These are phyloP conservation scores for Penicillium goetzii DNA, from an alignment of 495 filamentous ascomycete genomes.

Conservation along the genomic window DNA sequence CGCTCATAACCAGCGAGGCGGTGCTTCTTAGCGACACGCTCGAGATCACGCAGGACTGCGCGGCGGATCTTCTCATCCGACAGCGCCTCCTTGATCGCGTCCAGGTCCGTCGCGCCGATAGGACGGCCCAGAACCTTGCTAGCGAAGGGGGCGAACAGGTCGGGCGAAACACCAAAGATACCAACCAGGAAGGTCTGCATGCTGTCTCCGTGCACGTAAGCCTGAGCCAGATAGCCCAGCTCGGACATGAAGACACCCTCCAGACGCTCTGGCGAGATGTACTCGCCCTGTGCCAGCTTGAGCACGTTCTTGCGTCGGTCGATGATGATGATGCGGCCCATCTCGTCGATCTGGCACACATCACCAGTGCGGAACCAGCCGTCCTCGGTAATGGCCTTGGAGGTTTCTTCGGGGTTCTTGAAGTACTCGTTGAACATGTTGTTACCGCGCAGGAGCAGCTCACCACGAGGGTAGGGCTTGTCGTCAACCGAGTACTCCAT, in stretches of 20 bases:
- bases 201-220: conserved; percentile 90
- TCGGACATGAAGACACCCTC: conserved; percentile 91
- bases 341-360: conserved; percentile 78
- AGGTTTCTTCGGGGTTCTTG: conserved; percentile 84
- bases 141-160: conserved; percentile 77
- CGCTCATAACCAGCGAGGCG: conserved; percentile 91
- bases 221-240: conserved; percentile 74
- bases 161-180: conserved; percentile 84
- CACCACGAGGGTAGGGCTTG: conserved; percentile 90
- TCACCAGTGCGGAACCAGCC: conserved; percentile 98
- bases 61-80: conserved; percentile 69
- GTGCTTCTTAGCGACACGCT: conserved; percentile 76
- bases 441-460: conserved; percentile 80
- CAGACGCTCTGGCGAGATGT: conserved; percentile 94
- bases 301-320: conserved; percentile 98
- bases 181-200: conserved; percentile 81
- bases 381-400: conserved; percentile 78
- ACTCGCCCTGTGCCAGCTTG: conserved; percentile 97
- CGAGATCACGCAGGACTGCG: conserved; percentile 78
- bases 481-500: conserved; percentile 93
- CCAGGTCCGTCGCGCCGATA: conserved; percentile 63
- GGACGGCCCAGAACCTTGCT: conserved; percentile 70
- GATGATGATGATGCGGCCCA: conserved; percentile 89
- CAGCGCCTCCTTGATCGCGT: conserved; percentile 66
- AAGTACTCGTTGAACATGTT: conserved; percentile 83